These are phyloP conservation scores for Stephania yunnanensis DNA, from an alignment of 164 flowering plant genomes.

Conservation along the genomic window DNA sequence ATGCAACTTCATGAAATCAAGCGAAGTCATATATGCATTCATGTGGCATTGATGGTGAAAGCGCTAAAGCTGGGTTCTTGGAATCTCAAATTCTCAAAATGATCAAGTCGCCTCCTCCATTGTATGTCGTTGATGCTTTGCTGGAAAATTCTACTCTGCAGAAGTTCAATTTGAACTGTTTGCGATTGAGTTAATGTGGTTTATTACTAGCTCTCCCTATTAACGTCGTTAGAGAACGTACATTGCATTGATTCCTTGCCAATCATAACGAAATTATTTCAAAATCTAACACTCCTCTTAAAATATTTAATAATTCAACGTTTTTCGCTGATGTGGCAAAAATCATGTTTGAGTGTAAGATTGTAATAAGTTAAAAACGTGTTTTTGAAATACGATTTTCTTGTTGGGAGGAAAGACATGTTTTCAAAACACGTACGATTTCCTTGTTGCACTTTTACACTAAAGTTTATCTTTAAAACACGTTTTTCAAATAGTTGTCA, in stretches of 20 bases:
- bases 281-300: too few relatives aligned
- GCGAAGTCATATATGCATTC: neutral
- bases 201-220: neutral
- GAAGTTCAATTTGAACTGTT: neutral
- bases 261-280: conserved; percentile 11
- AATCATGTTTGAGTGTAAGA: too few relatives aligned
- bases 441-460: too few relatives aligned
- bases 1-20: neutral
- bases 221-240: neutral
- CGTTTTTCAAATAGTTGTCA: too few relatives aligned
- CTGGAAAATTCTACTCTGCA: neutral
- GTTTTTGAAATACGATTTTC: too few relatives aligned
- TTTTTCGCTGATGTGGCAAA: too few relatives aligned
- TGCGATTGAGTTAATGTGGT: neutral
- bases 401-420: too few relatives aligned
- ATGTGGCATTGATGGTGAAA: neutral
- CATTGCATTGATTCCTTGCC: neutral
- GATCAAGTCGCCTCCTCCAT: neutral
- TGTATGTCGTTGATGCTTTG: neutral
- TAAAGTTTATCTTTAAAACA: too few relatives aligned
- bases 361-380: too few relatives aligned
- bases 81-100: neutral
- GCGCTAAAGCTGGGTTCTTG: neutral
- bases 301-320: too few relatives aligned
- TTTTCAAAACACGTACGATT: too few relatives aligned